A percentile compares a stretch with the other conserved stretches of the same genome.
phyloP scores from a whole-genome alignment of 2,329 filamentous ascomycete genomes.

The Sclerotinia minor region DNA sequence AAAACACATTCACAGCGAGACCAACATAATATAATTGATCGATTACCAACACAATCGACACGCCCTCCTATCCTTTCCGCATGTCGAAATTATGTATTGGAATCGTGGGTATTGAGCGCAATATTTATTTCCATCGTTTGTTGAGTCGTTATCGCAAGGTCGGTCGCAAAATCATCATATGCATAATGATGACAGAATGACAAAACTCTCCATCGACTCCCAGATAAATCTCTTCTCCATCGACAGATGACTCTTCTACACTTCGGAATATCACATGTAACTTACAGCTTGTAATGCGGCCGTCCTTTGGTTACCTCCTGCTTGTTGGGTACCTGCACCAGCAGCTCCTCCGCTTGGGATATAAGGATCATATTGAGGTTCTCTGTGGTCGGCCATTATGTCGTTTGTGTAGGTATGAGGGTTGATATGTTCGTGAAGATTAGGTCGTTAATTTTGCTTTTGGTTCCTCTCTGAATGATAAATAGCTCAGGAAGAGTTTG shows the following conservation, averaged over 20 bases:
- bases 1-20: conserved; percentile 31
- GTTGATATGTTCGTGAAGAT: conserved; percentile 7
- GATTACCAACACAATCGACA: neutral
- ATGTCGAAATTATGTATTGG: neutral
- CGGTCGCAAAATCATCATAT: conserved; percentile 21
- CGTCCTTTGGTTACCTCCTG: conserved; percentile 58
- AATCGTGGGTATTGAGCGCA: neutral
- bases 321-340: conserved; percentile 43
- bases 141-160: conserved; percentile 5
- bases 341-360: conserved; percentile 37
- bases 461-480: neutral
- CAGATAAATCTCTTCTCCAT: conserved; percentile 27
- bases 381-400: conserved; percentile 39
- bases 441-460: neutral
- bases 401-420: conserved; percentile 16
- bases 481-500: conserved; percentile 1
- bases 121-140: neutral
- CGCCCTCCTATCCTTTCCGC: neutral
- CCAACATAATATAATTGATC: conserved; percentile 23
- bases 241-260: conserved; percentile 21
- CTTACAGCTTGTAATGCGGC: conserved; percentile 83
- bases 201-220: conserved; percentile 27
- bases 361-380: conserved; percentile 41
- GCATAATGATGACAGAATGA: conserved; percentile 23
- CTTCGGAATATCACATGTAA: conserved; percentile 29